Evolutionary conservation across 768 basidiomycete genomes (phyloP).

Genomic region (Serendipita sp.): DNA sequence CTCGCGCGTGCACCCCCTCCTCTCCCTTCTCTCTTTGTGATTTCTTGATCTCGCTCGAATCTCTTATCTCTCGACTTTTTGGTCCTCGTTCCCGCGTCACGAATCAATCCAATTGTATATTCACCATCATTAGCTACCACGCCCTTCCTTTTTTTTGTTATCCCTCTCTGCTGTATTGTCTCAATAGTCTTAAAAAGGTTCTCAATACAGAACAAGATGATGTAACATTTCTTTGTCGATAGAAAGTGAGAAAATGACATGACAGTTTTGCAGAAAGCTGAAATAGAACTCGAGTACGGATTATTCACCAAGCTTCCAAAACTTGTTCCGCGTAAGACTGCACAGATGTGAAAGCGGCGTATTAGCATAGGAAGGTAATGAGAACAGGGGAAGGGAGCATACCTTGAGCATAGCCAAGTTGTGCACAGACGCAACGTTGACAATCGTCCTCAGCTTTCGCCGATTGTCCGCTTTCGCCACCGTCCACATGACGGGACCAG

Average conservation of each 20-base stretch:
- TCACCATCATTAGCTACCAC: too few relatives aligned
- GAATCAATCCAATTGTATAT: too few relatives aligned
- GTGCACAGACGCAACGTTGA: constrained; percentile 68
- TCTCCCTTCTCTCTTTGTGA: neutral
- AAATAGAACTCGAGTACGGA: neutral
- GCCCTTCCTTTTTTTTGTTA: neutral
- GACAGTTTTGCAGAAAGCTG: neutral
- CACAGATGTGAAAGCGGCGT: neutral
- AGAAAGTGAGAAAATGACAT: neutral
- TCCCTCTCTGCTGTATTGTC: neutral
- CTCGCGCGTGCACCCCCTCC: constrained; percentile 19
- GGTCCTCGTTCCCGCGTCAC: neutral
- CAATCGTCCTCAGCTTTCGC: constrained; percentile 60
- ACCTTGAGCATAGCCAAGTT: constrained; percentile 56
- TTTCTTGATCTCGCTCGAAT: too few relatives aligned
- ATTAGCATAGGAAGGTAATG: too few relatives aligned
- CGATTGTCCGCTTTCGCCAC: constrained; percentile 56
- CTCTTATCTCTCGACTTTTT: neutral
- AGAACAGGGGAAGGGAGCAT: constrained; percentile 5
- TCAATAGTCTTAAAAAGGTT: too few relatives aligned
- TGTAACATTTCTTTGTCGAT: neutral
- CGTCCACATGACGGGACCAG: constrained; percentile 64
- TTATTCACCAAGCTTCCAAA: neutral
- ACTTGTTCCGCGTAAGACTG: neutral
- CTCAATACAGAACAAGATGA: neutral